Percentiles rank a stretch among this genome's conserved stretches.
phyloP scores from a whole-genome alignment of 2,329 filamentous ascomycete genomes.

The Aureobasidium melanogenum region DNA sequence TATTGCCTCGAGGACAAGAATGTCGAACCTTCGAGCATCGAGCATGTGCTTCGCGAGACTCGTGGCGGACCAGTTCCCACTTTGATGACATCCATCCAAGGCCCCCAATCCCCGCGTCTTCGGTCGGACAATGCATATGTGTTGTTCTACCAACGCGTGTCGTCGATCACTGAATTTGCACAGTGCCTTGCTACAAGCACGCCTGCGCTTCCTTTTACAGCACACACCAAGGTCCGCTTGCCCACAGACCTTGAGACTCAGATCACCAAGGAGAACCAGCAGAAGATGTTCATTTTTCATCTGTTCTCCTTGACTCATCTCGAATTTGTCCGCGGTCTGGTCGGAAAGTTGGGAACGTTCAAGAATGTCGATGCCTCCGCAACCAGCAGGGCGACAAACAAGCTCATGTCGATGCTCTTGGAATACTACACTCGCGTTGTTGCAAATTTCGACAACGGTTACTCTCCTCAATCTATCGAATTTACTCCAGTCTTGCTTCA shows the following conservation, averaged over 20 bases:
- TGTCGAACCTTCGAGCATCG: constrained; percentile 66
- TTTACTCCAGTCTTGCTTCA: constrained; percentile 45
- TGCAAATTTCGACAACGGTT: constrained; percentile 47
- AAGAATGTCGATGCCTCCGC: constrained; percentile 33
- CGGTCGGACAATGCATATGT: constrained; percentile 72
- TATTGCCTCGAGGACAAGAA: constrained; percentile 91
- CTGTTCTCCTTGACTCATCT: constrained; percentile 66
- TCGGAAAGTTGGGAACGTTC: constrained; percentile 47
- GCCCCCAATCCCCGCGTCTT: constrained; percentile 22
- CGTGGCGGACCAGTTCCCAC: constrained; percentile 49
- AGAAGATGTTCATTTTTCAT: constrained; percentile 67
- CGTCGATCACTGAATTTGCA: constrained; percentile 42
- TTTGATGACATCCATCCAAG: constrained; percentile 50
- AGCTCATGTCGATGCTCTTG: constrained; percentile 48
- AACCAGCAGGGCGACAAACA: constrained; percentile 31
- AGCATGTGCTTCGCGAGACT: constrained; percentile 63
- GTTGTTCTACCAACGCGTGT: constrained; percentile 86
- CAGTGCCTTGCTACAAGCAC: neutral
- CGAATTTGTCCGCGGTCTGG: constrained; percentile 54
- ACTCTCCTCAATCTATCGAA: constrained; percentile 57
- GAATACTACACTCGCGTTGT: constrained; percentile 68
- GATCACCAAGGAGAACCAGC: constrained; percentile 64
- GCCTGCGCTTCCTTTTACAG: constrained; percentile 12
- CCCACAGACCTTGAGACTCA: constrained; percentile 39
- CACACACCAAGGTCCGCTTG: constrained; percentile 41